Base-by-base conservation (phyloP, 73 alveolate species). In the Paramecium octaurelia region DNA sequence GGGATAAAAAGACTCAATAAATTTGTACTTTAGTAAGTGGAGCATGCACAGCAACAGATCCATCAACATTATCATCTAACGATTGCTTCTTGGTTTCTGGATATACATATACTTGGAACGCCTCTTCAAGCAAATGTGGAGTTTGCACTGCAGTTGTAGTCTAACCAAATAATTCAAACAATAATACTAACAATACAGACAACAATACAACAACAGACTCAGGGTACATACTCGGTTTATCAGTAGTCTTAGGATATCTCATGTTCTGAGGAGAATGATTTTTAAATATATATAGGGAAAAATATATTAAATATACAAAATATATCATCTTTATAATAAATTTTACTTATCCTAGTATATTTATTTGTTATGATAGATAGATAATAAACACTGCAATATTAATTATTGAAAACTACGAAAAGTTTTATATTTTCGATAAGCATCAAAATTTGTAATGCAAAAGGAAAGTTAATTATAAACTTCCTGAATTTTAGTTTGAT, bases 131-230 rank as follows among this genome's bases (percentile, higher is more conserved):
- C 23, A 29, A 29, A 59, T 59, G 77, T 8, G 40, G 43, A 59
- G 77, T 59, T 18, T 59, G 77, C 36, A 59, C 77, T 8, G 77
- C 77, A 59, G 77, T 59, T 59, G 77, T 59, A 18, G 77, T 59
- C 11, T 29, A 59, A 59, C 77, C 77, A 59, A 59, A 59, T 59
- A 59, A 20, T 21, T 8, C 77, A 10, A 21, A 59, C 44, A 59
- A 59, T 29, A 3, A 8, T 29, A 59, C 77, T 8, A 58, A 10
- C 10, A 20, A 59, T 8, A 16, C 73, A 8, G 54, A 10, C 8
- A 42, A 42, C 12, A 10, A 42, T 8, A 42, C 54, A 42, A 42
- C 8, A 8, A 42, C 54, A 42, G 54, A 42, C 12, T 42, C 54
- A 8, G 54, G 54, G 1, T 42, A 42, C 12, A 42, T 42, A 8